These are phyloP conservation scores for Fusarium aywerte DNA, from an alignment of 2,329 filamentous ascomycete genomes.

Conservation along the genomic window DNA sequence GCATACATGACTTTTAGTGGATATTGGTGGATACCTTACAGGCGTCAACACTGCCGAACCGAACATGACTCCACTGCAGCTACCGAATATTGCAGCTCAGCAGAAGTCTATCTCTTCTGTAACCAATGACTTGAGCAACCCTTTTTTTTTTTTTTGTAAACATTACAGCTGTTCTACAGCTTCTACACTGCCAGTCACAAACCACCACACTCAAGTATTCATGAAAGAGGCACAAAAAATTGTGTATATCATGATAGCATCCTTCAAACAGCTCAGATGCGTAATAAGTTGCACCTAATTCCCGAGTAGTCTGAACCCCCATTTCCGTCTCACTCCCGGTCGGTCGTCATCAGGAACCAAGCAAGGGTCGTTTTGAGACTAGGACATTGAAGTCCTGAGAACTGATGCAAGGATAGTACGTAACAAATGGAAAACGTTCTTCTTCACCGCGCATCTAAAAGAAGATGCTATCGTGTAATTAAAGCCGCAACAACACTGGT, in stretches of 20 bases:
- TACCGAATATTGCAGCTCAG: not conserved
- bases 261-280: not conserved
- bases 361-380: constrained; percentile 30
- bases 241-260: not conserved
- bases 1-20: constrained; percentile 37
- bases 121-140: not conserved
- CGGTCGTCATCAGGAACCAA: constrained; percentile 28
- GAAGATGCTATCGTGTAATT: constrained; percentile 6
- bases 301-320: not conserved
- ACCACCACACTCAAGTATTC: not conserved
- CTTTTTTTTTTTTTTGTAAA: no score
- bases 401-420: constrained; percentile 16
- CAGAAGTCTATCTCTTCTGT: not conserved
- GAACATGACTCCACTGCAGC: constrained; percentile 7
- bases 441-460: constrained; percentile 7
- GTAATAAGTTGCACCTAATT: not conserved
- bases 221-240: not conserved
- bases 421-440: constrained; percentile 11
- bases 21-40: constrained; percentile 37
- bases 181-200: not conserved
- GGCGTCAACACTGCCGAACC: constrained; percentile 19
- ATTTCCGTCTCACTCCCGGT: constrained; percentile 13
- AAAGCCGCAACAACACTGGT: constrained; percentile 28
- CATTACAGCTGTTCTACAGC: not conserved
- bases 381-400: constrained; percentile 40